Evolutionary conservation across 371 early-diverging fungal species (phyloP).

Genomic region (Cokeromyces recurvatus): DNA sequence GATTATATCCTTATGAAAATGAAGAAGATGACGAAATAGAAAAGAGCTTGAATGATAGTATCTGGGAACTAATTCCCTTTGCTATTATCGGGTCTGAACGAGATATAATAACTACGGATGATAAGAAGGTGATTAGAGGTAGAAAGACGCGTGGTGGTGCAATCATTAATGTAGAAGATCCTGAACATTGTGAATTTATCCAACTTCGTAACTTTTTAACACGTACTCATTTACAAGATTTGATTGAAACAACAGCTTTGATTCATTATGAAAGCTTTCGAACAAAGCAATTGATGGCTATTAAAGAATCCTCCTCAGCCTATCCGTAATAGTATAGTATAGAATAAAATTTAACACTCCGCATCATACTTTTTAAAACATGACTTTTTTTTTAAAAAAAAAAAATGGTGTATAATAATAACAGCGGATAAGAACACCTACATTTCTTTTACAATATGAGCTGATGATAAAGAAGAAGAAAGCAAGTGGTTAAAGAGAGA

Average conservation of each 20-base stretch:
- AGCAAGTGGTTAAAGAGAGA: too few species aligned
- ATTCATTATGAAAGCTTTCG: conserved; percentile 93
- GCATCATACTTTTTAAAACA: too few species aligned
- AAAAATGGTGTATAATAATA: too few species aligned
- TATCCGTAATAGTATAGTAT: too few species aligned
- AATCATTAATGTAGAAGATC: conserved; percentile 68
- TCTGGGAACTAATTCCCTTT: conserved; percentile 77
- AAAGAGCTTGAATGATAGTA: conserved; percentile 61
- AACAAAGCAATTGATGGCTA: conserved; percentile 77
- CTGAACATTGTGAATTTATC: conserved; percentile 73
- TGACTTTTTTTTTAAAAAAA: too few species aligned
- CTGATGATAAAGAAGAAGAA: too few species aligned
- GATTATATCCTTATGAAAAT: conserved; percentile 82
- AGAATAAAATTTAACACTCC: too few species aligned
- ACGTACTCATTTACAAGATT: conserved; percentile 78
- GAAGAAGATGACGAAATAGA: conserved; percentile 81
- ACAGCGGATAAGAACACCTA: too few species aligned
- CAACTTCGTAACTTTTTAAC: conserved; percentile 85
- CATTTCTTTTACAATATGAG: too few species aligned
- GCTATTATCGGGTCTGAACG: conserved; percentile 85
- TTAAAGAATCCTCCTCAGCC: conserved; percentile 82
- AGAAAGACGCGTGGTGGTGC: conserved; percentile 66
- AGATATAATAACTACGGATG: conserved; percentile 69
- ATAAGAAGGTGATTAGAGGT: conserved; percentile 71
- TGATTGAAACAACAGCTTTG: conserved; percentile 83